Evolutionary conservation across 1,284 basidiomycete species (phyloP), one percentile per base, ranked within the genome.

Genomic region (Melanopsichium pennsylvanicum): DNA sequence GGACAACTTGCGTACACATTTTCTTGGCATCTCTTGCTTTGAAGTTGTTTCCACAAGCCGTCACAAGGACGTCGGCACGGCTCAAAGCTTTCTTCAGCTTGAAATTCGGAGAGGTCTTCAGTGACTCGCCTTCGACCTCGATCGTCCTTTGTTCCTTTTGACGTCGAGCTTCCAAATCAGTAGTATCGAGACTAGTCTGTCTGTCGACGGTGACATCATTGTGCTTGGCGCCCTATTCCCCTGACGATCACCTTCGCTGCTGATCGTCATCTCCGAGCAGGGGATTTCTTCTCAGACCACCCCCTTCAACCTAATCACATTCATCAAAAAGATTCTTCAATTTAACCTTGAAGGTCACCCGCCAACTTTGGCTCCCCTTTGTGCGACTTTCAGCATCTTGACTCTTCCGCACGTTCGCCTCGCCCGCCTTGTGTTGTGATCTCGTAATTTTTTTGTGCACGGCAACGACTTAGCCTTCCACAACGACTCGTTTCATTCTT

Each of bases 141-240:
- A 50, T 16, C 40, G 54, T 33, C 37, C 43, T 42, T 54, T 34
- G 45, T 29, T 33, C 25, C 21, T 33, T n/a, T 55, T 25, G 51
- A 55, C 56, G 47, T 55, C 47, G 42, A 51, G 5, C 8, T 11
- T 21, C 26, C 38, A 43, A 40, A 43, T 26, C 52, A 57, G 52
- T 41, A 63, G 60, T 48, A 63, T 63, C 60, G 35, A n/a, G n/a
- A 51, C 54, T 56, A 56, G 52, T 40, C 60, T 63, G 60, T 52
- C 44, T 56, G 60, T 63, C 54, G 52, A 56, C 60, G 60, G 60
- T 56, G 52, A 51, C 42, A 41, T 36, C 42, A 47, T 50, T 48
- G 60, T 63, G 48, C 34, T 42, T 48, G 34, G 43, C 51, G 36
- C 44, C 44, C 44, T 63, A 43, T 51, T 42, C 48, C 48, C 31